Evolutionary conservation across 768 basidiomycete species (phyloP).

Genomic region (Collybia nuda): DNA sequence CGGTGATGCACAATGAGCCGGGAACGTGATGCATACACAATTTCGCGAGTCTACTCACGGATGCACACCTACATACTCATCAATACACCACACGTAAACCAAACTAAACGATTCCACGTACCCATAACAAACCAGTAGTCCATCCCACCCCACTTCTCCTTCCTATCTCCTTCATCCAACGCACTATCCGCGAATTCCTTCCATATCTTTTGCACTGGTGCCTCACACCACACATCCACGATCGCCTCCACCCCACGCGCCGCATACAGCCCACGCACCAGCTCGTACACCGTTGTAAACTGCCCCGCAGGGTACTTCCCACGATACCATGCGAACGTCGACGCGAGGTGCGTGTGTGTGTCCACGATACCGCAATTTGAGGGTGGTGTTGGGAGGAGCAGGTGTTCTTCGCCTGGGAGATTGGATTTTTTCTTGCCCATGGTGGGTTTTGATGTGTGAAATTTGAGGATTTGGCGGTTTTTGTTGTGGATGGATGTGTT

Average conservation of each 20-base stretch:
- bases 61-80: constrained; percentile 56
- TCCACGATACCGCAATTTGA: constrained; percentile 57
- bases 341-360: constrained; percentile 83
- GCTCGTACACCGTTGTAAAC: constrained; percentile 61
- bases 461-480: too few relatives aligned
- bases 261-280: constrained; percentile 61
- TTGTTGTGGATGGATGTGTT: too few relatives aligned
- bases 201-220: constrained; percentile 64
- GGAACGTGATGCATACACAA: too few relatives aligned
- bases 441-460: too few relatives aligned
- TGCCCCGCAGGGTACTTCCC: constrained; percentile 58
- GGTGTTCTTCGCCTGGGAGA: constrained; percentile 32
- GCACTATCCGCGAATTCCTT: constrained; percentile 75
- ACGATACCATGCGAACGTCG: constrained; percentile 67
- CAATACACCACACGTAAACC: neutral
- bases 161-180: constrained; percentile 44
- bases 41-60: constrained; percentile 45
- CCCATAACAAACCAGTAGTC: constrained; percentile 81
- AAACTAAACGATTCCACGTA: too few relatives aligned
- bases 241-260: constrained; percentile 61
- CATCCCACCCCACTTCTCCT: constrained; percentile 60
- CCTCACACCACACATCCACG: constrained; percentile 91
- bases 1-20: too few relatives aligned
- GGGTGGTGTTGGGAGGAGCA: constrained; percentile 36
- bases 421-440: constrained; percentile 41